Percentiles rank a stretch among this genome's conserved stretches.
Evolutionary conservation across 768 basidiomycete genomes (phyloP).

Genomic region (Collybia sordida): DNA sequence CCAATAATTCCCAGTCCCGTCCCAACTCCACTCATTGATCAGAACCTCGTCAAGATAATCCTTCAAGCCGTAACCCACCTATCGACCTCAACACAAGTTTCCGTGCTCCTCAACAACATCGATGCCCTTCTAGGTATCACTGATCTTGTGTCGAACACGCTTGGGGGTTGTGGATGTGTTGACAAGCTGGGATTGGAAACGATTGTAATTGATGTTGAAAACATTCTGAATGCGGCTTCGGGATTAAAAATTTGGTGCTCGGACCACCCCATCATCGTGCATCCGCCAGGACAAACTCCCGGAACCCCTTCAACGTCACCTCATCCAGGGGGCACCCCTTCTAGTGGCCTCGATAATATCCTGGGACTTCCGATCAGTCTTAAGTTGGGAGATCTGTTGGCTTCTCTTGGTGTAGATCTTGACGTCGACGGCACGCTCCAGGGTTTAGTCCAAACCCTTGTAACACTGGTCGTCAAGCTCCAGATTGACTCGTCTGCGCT

Average conservation of each 20-base stretch:
- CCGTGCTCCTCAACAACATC: slow-evolving; percentile 8
- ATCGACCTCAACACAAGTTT: slow-evolving; percentile 6
- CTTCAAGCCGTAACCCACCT: slow-evolving; percentile 13
- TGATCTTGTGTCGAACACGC: slow-evolving; percentile 3
- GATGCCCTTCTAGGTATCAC: slow-evolving; percentile 3
- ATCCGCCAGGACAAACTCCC: not conserved
- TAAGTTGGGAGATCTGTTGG: slow-evolving; percentile 9
- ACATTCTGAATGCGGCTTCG: slow-evolving; percentile 5
- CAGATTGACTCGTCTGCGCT: slow-evolving; percentile 10
- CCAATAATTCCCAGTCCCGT: not conserved
- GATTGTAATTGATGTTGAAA: slow-evolving; percentile 7
- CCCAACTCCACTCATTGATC: slow-evolving; percentile 2
- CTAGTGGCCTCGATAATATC: not conserved
- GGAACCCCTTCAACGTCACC: not conserved
- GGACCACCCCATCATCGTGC: slow-evolving; percentile 5
- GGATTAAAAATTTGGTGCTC: slow-evolving; percentile 12
- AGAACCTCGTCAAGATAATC: slow-evolving; percentile 10
- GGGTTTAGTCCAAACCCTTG: slow-evolving; percentile 6
- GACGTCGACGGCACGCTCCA: slow-evolving; percentile 7
- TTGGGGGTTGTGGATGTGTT: slow-evolving; percentile 10
- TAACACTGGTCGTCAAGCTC: slow-evolving; percentile 10
- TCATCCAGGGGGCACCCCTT: not conserved
- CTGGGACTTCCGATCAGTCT: slow-evolving; percentile 9
- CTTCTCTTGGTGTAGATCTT: slow-evolving; percentile 6
- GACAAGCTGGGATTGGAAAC: slow-evolving; percentile 6